A percentile compares a stretch with the other conserved stretches of the same genome.
phyloP scores from a whole-genome alignment of 345 rosid species.

The Hirschfeldia incana region DNA sequence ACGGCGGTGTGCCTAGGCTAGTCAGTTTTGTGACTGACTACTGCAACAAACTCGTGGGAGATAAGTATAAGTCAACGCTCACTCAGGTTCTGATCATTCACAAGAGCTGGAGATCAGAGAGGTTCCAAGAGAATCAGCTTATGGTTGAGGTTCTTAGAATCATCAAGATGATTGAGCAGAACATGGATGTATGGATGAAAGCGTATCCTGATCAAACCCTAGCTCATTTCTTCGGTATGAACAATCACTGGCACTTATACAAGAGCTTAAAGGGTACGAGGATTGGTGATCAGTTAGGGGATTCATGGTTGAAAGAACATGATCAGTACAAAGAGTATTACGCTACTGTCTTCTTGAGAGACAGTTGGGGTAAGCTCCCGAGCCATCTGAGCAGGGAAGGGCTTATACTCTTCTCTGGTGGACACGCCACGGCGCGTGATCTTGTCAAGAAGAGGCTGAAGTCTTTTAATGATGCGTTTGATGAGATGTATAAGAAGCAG shows the following conservation, averaged over 20 bases:
- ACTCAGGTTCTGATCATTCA: conserved; percentile 82
- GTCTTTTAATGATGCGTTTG: conserved; percentile 88
- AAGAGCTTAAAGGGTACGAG: conserved; percentile 84
- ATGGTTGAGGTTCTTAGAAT: conserved; percentile 65
- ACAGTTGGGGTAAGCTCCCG: conserved; percentile 93
- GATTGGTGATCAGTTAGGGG: conserved; percentile 76
- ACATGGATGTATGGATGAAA: conserved; percentile 80
- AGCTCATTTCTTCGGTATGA: conserved; percentile 79
- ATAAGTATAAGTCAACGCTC: conserved; percentile 73
- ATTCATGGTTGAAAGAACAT: conserved; percentile 81
- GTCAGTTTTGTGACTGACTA: conserved; percentile 85
- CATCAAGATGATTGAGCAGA: conserved; percentile 69
- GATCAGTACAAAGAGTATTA: conserved; percentile 79
- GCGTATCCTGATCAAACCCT: conserved; percentile 64
- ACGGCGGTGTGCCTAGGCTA: conserved; percentile 78
- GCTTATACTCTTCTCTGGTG: conserved; percentile 90
- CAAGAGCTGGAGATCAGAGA: conserved; percentile 91
- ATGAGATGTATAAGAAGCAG: conserved; percentile 78
- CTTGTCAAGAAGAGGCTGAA: conserved; percentile 93
- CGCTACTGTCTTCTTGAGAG: conserved; percentile 64
- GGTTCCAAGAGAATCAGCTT: conserved; percentile 82
- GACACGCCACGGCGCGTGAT: conserved; percentile 99
- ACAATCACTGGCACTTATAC: conserved; percentile 86
- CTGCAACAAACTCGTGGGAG: conserved; percentile 85
- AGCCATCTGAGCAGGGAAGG: conserved; percentile 94